Base-by-base conservation (phyloP, 495 filamentous ascomycete species). In the Penicillium coffeae region DNA sequence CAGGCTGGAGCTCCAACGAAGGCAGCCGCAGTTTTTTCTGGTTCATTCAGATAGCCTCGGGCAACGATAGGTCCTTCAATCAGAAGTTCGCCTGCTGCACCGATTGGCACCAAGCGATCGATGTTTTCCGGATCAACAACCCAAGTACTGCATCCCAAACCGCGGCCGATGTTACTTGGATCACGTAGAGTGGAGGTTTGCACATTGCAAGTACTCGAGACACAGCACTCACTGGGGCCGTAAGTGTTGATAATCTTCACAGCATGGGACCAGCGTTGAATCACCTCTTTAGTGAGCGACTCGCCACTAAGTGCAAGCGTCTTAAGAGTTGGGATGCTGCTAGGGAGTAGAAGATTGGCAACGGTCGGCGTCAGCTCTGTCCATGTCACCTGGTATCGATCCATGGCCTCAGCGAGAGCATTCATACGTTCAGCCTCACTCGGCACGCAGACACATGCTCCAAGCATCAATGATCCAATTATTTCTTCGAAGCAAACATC, bases 41-140 rank as follows among this genome's bases (percentile, higher is more conserved):
- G 27, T 15, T 71, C 62, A 48, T 66, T 60, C 21, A 77, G 52
- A 43, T 80, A 80, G 3, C 72, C 75, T 0, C 67, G 51, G 3
- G 55, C 65, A 0, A 80, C 53, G 4, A 60, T 19, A 0, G 63
- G 66, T 1, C 76, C 74, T 48, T 78, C 69, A 3, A 76, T 52
- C 0, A 74, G 13, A 0, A 79, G 55, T 54, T 79, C 76, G 13
- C 74, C 76, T 1, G 63, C 22, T 0, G 52, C 59, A 8, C 74
- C 74, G 1, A 74, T 40, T 0, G 75, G 65, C 0, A 58, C 48
- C 1, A 79, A 49, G 0, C 45, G 36, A 19, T 71, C 20, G 5
- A 47, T 27, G 38, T 71, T 51, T 12, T 62, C 37, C 2, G 63
- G 53, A 40, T 77, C 60, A 13, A 68, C 69, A 35, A 79, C 66